Conservation (phyloP, 192 early-diverging fungal genomes). For the Backusella australiensis region DNA sequence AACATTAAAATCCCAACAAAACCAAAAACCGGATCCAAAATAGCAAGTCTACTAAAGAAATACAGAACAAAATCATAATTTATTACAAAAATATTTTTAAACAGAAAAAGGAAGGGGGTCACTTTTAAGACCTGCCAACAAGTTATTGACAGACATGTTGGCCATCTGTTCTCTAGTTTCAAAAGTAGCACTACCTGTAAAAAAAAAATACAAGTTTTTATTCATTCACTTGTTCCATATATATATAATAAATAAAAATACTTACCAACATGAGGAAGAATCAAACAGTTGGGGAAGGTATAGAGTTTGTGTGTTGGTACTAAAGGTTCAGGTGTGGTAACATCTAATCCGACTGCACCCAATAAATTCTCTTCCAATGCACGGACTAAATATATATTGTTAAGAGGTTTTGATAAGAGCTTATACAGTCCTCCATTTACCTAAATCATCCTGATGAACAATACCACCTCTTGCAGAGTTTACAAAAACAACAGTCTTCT, state of each 20-base stretch:
- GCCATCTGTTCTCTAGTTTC: conserved; percentile 84
- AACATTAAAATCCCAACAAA: not conserved
- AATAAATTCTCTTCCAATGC: conserved; percentile 62
- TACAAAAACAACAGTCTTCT: conserved; percentile 64
- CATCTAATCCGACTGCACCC: conserved; percentile 78
- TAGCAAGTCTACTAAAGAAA: not conserved
- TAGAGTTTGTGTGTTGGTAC: conserved; percentile 58
- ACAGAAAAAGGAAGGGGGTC: conserved; percentile 9
- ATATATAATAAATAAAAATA: not conserved
- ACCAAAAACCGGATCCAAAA: not conserved
- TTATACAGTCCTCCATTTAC: not conserved
- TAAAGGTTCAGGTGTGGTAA: conserved; percentile 85
- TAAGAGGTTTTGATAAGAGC: not conserved
- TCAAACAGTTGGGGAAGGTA: conserved; percentile 54
- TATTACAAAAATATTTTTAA: not conserved
- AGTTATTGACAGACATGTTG: conserved; percentile 19
- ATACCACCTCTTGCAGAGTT: conserved; percentile 82
- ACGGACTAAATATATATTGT: not conserved
- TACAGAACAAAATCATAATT: not conserved
- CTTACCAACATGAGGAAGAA: conserved; percentile 80
- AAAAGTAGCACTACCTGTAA: conserved; percentile 66
- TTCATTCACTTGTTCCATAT: not conserved
- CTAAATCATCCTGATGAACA: conserved; percentile 66
- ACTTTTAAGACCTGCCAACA: conserved; percentile 14
- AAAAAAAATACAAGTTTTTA: not conserved